These are phyloP conservation scores for Taxillus chinensis DNA, from an alignment of 164 flowering plant species.

Conservation along the genomic window DNA sequence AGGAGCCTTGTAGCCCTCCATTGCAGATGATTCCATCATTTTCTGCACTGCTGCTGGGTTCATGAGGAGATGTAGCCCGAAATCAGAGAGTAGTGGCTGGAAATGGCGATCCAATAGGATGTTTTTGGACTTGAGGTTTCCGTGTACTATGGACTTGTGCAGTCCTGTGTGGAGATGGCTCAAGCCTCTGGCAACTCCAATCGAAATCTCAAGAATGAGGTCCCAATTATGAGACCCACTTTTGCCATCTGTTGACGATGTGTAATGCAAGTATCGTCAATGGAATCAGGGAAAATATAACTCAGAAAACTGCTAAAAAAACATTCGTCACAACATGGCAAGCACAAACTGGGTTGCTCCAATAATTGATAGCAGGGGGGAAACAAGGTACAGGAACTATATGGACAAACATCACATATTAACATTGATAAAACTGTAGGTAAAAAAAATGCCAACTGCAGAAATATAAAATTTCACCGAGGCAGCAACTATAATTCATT, in stretches of 20 bases:
- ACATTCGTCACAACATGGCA: too few species aligned
- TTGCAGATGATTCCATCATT: conserved; percentile 67
- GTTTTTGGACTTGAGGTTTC: conserved; percentile 84
- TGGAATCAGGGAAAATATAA: too few species aligned
- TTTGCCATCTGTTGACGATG: conserved; percentile 34
- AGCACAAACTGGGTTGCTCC: too few species aligned
- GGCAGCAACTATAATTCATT: too few species aligned
- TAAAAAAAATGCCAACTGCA: too few species aligned
- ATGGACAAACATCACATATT: too few species aligned
- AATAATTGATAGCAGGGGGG: too few species aligned
- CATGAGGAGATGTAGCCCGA: conserved; percentile 60
- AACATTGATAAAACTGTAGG: too few species aligned
- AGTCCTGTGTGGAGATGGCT: conserved; percentile 70
- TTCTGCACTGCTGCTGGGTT: conserved; percentile 62
- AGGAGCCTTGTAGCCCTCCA: conserved; percentile 87
- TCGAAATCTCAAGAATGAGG: conserved; percentile 43
- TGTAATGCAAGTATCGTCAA: not conserved
- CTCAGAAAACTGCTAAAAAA: too few species aligned
- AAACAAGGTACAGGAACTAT: too few species aligned
- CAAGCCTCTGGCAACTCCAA: conserved; percentile 65
- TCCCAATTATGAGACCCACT: conserved; percentile 56
- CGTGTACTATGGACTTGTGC: conserved; percentile 62
- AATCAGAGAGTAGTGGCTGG: conserved; percentile 64
- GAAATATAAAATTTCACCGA: too few species aligned
- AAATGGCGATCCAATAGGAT: conserved; percentile 44